Evolutionary conservation across 2,329 filamentous ascomycete genomes (phyloP).

Genomic region (Sporothrix dimorphospora): DNA sequence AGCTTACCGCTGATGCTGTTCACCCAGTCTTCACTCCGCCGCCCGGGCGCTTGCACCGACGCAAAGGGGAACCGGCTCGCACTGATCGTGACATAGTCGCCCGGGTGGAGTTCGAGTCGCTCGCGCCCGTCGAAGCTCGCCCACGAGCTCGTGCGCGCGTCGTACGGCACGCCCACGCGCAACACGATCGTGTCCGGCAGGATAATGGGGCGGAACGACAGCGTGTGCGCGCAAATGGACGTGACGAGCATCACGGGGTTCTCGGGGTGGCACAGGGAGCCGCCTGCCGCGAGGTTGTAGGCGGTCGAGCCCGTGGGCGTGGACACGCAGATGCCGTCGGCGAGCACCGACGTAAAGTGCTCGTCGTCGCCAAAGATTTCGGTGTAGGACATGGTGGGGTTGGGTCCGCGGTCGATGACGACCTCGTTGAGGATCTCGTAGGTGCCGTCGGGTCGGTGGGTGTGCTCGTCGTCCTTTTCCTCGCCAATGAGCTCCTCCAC

Average conservation of each 20-base stretch:
- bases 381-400: constrained; percentile 88
- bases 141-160: constrained; percentile 87
- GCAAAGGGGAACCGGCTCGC: constrained; percentile 78
- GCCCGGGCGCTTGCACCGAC: constrained; percentile 69
- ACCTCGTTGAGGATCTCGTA: constrained; percentile 95
- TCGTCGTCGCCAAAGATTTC: constrained; percentile 95
- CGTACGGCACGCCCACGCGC: constrained; percentile 90
- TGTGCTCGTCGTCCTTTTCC: constrained; percentile 80
- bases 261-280: constrained; percentile 91
- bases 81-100: constrained; percentile 84
- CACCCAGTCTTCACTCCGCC: constrained; percentile 77
- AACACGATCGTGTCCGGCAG: constrained; percentile 94
- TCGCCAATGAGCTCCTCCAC: constrained; percentile 90
- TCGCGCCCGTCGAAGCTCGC: constrained; percentile 97
- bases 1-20: constrained; percentile 79
- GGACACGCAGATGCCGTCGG: constrained; percentile 90
- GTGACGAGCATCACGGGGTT: constrained; percentile 96
- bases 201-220: constrained; percentile 96
- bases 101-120: constrained; percentile 74
- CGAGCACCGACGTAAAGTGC: constrained; percentile 90
- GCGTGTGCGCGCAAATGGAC: constrained; percentile 90
- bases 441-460: constrained; percentile 80
- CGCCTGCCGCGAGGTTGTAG: constrained; percentile 95
- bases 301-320: constrained; percentile 94
- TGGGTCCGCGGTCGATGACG: constrained; percentile 93